Evolutionary conservation across 169 alveolate genomes (phyloP).

Genomic region (Babesia ovis): DNA sequence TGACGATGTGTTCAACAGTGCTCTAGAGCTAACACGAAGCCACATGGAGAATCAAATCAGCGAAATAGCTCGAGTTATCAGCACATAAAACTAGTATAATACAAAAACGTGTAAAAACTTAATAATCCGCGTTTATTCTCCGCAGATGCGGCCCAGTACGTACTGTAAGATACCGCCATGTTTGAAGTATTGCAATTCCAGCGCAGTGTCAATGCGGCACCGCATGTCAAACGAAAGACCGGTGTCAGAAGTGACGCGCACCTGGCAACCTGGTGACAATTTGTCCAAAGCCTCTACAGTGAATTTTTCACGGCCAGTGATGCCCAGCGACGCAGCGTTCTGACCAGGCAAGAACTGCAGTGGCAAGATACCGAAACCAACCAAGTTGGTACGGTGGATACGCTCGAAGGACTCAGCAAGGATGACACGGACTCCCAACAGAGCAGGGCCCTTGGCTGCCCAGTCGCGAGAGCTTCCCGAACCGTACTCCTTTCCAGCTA

Average conservation of each 20-base stretch:
- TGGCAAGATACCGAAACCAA: slow-evolving; percentile 96
- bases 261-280: slow-evolving; percentile 53
- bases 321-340: slow-evolving; percentile 86
- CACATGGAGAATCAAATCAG: background rate
- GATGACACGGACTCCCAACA: slow-evolving; percentile 92
- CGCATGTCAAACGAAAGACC: slow-evolving; percentile 59
- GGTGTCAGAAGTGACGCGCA: slow-evolving; percentile 48
- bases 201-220: slow-evolving; percentile 76
- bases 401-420: slow-evolving; percentile 94
- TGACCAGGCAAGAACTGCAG: slow-evolving; percentile 88
- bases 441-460: slow-evolving; percentile 97
- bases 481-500: slow-evolving; percentile 96
- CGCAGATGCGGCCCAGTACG: slow-evolving; percentile 75
- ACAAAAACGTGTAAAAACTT: background rate
- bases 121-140: background rate
- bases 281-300: slow-evolving; percentile 32
- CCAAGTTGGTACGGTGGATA: slow-evolving; percentile 94
- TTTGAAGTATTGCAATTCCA: slow-evolving; percentile 75
- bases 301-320: slow-evolving; percentile 74
- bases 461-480: slow-evolving; percentile 96
- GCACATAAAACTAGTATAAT: background rate
- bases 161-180: slow-evolving; percentile 83
- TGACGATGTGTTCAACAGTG: slow-evolving; percentile 42
- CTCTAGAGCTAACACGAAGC: slow-evolving; percentile 13
- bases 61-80: slow-evolving; percentile 26